Conservation (phyloP, 805 yeast genomes). For the Priceomyces castillae region DNA sequence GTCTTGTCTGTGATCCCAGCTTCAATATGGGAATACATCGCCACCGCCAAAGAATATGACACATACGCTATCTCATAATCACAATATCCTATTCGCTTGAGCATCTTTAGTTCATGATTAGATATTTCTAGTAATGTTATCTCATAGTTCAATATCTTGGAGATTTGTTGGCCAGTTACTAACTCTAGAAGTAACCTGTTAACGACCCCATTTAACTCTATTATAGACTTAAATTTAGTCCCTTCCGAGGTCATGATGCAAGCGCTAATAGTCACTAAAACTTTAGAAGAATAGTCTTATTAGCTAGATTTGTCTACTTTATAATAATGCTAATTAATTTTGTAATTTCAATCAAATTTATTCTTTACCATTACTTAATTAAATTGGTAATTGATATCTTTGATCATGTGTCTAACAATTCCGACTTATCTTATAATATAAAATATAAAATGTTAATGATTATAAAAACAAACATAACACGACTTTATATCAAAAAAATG, state of each 20-base stretch:
- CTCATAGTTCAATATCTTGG: slow-evolving; percentile 25
- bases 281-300: background rate
- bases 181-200: slow-evolving; percentile 9
- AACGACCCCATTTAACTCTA: slow-evolving; percentile 4
- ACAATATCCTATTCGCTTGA: slow-evolving; percentile 29
- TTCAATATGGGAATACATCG: slow-evolving; percentile 10
- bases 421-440: background rate
- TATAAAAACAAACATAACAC: too few species aligned
- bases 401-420: background rate
- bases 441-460: background rate
- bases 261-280: background rate
- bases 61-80: slow-evolving; percentile 38
- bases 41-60: slow-evolving; percentile 16
- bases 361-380: background rate
- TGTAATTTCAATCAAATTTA: background rate
- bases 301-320: background rate
- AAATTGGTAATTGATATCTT: background rate
- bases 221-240: slow-evolving; percentile 1
- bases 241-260: slow-evolving; percentile 5
- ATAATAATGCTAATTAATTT: background rate
- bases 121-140: slow-evolving; percentile 33
- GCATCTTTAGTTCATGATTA: slow-evolving; percentile 30
- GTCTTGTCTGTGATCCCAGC: slow-evolving; percentile 10
- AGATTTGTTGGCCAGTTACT: slow-evolving; percentile 8
- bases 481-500: too few species aligned